Base-by-base conservation (phyloP, 371 early-diverging fungal species). In the Mucor piriformis region DNA sequence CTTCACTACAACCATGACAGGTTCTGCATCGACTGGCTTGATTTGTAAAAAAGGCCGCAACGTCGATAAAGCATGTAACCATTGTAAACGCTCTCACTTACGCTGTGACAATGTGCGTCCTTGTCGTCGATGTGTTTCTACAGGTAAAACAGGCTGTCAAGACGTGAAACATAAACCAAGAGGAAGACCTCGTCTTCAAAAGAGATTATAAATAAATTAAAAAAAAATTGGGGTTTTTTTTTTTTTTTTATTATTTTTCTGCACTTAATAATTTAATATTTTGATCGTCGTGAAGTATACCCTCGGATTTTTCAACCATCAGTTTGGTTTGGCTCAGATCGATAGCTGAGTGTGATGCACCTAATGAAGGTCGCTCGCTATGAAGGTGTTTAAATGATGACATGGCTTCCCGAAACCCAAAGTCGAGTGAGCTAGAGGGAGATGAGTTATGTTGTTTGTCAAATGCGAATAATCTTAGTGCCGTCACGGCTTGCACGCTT, bases 401-500 rank as follows among this genome's bases (percentile, higher is more conserved):
- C 72, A 80, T 80, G 55, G 82, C 82, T 61, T 82, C 82, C 32
- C 77, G 70, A 23, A 82, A 77, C 10, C 82, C 82, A 64, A 82
- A 79, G 37, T 79, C 78, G 8, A 80, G 50, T 2, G 77, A 77
- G 33, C 63, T 76, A 1, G 74, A 68, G 18, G 78, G 78, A 3
- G 77, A 73, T 0, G 76, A 50, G 50, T 76, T 78, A 37, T 81
- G 81, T 38, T 76, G 76, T 43, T 76, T 79, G 37, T 80, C 79
- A 66, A 77, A 74, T 21, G 77, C 77, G 61, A 80, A 80, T 15
- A 80, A 46, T 40, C 88, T 66, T 34, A 88, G 61, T 12, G 86
- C 84, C 55, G 86, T 88, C 21, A 86, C 87, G 0, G 84, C 76
- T 32, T 84, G 82, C 3, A 86, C 84, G 34, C 83, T 78, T 40